These are phyloP conservation scores for Amanita bisporigera DNA, from an alignment of 1,284 basidiomycete genomes.

Conservation along the genomic window DNA sequence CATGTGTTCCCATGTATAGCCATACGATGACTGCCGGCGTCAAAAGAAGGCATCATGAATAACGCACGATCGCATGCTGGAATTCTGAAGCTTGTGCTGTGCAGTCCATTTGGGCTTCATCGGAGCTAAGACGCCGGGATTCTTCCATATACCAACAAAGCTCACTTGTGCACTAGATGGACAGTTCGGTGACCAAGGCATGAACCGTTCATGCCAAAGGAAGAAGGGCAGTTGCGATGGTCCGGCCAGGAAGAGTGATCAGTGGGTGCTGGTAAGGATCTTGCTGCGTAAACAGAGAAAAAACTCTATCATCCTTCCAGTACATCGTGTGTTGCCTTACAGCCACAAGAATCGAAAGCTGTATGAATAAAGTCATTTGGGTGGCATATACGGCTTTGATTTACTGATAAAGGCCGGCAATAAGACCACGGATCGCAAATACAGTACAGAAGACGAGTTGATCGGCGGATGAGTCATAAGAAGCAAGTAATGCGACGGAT, in stretches of 20 bases:
- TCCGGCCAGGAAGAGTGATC: no score
- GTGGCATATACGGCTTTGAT: background rate
- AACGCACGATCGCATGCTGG: conserved; percentile 3
- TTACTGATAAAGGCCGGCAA: background rate
- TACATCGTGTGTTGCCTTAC: background rate
- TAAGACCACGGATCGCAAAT: conserved; percentile 15
- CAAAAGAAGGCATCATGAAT: background rate
- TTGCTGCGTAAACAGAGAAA: background rate
- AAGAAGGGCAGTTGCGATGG: background rate
- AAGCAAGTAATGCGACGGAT: conserved; percentile 9
- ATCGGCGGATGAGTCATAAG: conserved; percentile 20
- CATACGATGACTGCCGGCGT: background rate
- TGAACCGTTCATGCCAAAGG: background rate
- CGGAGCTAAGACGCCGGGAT: conserved; percentile 8
- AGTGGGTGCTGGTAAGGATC: background rate
- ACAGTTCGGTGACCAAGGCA: background rate
- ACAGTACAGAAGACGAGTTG: conserved; percentile 16
- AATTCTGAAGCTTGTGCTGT: conserved; percentile 9
- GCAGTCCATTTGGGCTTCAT: conserved; percentile 3
- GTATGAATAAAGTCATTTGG: background rate
- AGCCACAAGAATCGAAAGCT: background rate
- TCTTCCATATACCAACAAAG: background rate
- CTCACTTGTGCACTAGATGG: background rate
- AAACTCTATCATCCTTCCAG: background rate
- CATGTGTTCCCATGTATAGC: background rate